phyloP scores from a whole-genome alignment of 2,329 filamentous ascomycete species.

The Escovopsis weberi region DNA sequence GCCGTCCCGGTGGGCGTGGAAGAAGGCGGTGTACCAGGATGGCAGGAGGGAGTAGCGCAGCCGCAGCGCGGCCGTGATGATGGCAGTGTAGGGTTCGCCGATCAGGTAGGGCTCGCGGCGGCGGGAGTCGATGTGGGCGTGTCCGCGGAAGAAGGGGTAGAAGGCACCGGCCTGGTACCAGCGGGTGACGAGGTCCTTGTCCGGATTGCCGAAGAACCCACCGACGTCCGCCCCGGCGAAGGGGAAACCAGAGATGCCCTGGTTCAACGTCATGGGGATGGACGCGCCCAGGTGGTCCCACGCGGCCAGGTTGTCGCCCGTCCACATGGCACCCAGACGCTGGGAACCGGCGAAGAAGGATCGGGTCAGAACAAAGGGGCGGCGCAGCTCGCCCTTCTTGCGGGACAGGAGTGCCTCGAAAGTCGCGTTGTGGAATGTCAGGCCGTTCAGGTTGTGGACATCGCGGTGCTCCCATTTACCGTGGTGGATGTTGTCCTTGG shows the following conservation, averaged over 20 bases:
- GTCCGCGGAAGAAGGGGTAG: slow-evolving; percentile 95
- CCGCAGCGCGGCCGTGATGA: slow-evolving; percentile 76
- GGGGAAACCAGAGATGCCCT: slow-evolving; percentile 84
- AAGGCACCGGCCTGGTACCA: slow-evolving; percentile 97
- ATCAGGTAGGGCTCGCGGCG: slow-evolving; percentile 85
- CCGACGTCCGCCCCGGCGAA: slow-evolving; percentile 93
- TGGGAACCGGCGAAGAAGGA: slow-evolving; percentile 89
- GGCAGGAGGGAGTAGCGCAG: slow-evolving; percentile 82
- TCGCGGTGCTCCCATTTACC: slow-evolving; percentile 94
- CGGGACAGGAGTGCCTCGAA: slow-evolving; percentile 72
- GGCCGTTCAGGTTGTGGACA: slow-evolving; percentile 86
- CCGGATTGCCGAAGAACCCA: slow-evolving; percentile 95
- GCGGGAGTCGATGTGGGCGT: slow-evolving; percentile 92
- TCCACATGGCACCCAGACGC: slow-evolving; percentile 92
- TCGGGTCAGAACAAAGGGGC: slow-evolving; percentile 85
- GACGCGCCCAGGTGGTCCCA: slow-evolving; percentile 86
- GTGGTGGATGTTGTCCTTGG: slow-evolving; percentile 89
- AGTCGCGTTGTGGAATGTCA: slow-evolving; percentile 92
- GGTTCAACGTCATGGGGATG: slow-evolving; percentile 84
- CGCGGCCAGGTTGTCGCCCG: slow-evolving; percentile 86
- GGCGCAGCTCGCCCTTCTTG: slow-evolving; percentile 69
- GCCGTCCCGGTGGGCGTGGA: slow-evolving; percentile 68
- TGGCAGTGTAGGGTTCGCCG: slow-evolving; percentile 69
- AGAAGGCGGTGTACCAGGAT: slow-evolving; percentile 94
- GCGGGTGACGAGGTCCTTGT: slow-evolving; percentile 75